Base-by-base conservation (phyloP, 1,139 yeast genomes). In the Lodderomyces theae region DNA sequence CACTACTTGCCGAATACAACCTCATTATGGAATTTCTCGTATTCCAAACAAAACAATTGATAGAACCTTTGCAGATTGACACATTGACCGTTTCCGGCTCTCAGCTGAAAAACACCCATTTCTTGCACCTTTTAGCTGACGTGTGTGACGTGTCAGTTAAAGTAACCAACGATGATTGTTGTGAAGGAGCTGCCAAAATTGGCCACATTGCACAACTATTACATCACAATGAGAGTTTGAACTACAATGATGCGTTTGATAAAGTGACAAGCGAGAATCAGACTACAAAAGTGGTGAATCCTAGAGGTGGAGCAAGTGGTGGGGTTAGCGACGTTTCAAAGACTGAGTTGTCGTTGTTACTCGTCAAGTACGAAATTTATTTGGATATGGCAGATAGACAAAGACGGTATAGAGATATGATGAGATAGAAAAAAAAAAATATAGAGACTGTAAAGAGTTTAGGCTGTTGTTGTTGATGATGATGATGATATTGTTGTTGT, bases 21-120 rank as follows among this genome's bases (percentile, higher is more conserved):
- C 60, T 72, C 17, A 60, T 64, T 1, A 44, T 77, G 11, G 83
- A 79, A 53, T 79, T 74, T 46, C 53, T 79, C 15, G 70, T 72
- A 1, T 71, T 78, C 41, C 82, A 79, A 52, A 64, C 79, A 1
- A 56, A 53, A 38, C 71, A 69, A 37, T 58, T 77, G 19, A 42
- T 72, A 1, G 58, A 56, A 2, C 37, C 44, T 0, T 36, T 43
- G 12, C 26, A 18, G 5, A 53, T 74, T 1, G 45, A 52, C 1
- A 56, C 59, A 13, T 57, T 79, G 5, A 49, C 62, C 3, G 55
- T 77, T 1, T 63, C 72, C 47, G 84, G 84, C 3, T 74, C 81
- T 26, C 83, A 77, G 48, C 72, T 73, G 3, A 60, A 66, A 35
- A 79, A 79, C 48, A 16, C 25, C 9, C 55, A 81, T 38, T 63